Evolutionary conservation across 2,329 filamentous ascomycete species (phyloP).

Genomic region (Xylariaceae sp.): DNA sequence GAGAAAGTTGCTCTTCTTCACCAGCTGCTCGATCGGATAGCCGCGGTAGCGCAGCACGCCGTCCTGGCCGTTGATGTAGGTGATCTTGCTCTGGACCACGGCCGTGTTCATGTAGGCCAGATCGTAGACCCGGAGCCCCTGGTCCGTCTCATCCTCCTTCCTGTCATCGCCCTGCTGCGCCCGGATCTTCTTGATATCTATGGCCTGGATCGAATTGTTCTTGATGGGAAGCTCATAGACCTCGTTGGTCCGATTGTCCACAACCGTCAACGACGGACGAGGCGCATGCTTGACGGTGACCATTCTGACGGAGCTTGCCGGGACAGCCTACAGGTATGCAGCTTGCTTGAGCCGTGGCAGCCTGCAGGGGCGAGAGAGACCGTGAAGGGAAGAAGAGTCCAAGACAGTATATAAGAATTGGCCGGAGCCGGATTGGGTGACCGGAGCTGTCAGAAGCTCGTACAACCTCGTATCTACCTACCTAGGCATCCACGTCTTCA

Average conservation of each 20-base stretch:
- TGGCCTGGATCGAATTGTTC: constrained; percentile 41
- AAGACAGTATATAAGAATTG: too few species aligned
- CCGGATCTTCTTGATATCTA: constrained; percentile 45
- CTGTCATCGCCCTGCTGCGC: constrained; percentile 27
- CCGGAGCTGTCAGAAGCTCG: constrained; percentile 9
- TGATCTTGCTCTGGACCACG: constrained; percentile 41
- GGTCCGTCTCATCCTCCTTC: constrained; percentile 37
- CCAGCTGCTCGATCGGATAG: constrained; percentile 44
- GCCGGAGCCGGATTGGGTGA: constrained; percentile 2
- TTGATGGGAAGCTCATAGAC: constrained; percentile 41
- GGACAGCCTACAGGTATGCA: not conserved
- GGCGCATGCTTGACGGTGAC: constrained; percentile 19
- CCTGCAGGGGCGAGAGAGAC: not conserved
- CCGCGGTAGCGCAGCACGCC: constrained; percentile 45
- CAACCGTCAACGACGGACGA: constrained; percentile 31
- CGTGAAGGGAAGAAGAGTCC: not conserved
- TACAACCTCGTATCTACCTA: too few species aligned
- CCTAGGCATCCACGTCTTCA: not conserved
- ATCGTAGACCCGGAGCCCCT: constrained; percentile 42
- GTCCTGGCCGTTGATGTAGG: constrained; percentile 45
- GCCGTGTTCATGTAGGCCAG: constrained; percentile 48
- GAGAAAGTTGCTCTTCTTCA: constrained; percentile 40
- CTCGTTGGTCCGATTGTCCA: constrained; percentile 42
- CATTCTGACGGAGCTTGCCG: constrained; percentile 10
- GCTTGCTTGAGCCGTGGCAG: not conserved